A percentile compares a stretch with the other conserved stretches of the same genome.
Evolutionary conservation across 1,139 yeast species (phyloP).

Genomic region (Kodamaea arcana): DNA sequence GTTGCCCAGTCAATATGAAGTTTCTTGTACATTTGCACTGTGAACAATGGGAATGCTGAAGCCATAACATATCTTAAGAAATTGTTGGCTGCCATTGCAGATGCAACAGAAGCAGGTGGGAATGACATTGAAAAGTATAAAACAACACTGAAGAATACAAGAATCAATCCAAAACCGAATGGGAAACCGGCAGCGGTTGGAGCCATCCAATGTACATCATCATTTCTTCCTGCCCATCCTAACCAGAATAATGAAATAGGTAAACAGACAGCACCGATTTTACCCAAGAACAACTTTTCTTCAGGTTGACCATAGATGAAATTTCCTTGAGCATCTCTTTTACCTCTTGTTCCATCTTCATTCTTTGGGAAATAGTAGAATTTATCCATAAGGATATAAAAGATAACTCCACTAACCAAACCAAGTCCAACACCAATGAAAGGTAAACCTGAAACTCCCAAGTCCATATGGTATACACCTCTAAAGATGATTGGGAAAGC

Average conservation of each 20-base stretch:
- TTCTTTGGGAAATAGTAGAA: conserved; percentile 50
- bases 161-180: conserved; percentile 69
- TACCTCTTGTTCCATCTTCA: conserved; percentile 60
- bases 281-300: conserved; percentile 39
- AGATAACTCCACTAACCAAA: conserved; percentile 47
- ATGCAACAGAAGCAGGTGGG: conserved; percentile 72
- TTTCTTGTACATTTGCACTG: conserved; percentile 40
- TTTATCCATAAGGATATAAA: conserved; percentile 49
- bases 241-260: conserved; percentile 77
- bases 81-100: conserved; percentile 78
- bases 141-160: conserved; percentile 69
- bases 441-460: conserved; percentile 63
- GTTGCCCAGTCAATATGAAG: conserved; percentile 31
- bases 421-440: conserved; percentile 71
- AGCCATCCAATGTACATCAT: conserved; percentile 72
- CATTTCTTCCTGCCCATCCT: conserved; percentile 65
- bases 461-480: conserved; percentile 54
- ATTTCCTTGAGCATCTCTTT: conserved; percentile 53
- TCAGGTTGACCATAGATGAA: conserved; percentile 40
- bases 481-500: conserved; percentile 71
- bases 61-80: conserved; percentile 65
- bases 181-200: conserved; percentile 74
- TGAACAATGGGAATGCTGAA: conserved; percentile 49
- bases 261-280: conserved; percentile 58
- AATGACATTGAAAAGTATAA: conserved; percentile 69